phyloP scores from a whole-genome alignment of 2,329 filamentous ascomycete genomes.

The Hypomyces perniciosus region DNA sequence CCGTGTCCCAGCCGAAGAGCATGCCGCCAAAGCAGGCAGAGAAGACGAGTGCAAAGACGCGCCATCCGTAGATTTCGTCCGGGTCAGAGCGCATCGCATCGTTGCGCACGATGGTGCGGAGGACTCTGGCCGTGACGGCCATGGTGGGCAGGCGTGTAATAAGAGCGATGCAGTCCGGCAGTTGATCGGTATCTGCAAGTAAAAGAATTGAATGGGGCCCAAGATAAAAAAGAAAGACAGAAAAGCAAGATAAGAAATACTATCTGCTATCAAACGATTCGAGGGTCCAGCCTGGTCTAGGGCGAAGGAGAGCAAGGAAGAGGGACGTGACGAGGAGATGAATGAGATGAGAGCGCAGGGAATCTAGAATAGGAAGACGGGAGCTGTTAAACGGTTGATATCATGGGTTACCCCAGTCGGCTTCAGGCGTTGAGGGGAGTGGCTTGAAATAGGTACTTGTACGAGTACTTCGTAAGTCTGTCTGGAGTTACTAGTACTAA shows the following conservation, averaged over 20 bases:
- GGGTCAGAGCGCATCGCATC: slow-evolving; percentile 65
- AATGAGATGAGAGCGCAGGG: no score
- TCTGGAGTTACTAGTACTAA: neutral
- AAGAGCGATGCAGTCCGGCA: neutral
- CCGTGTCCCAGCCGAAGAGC: slow-evolving; percentile 49
- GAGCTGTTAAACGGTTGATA: no score
- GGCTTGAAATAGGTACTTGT: neutral
- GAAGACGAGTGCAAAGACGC: slow-evolving; percentile 57
- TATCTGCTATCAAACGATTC: no score
- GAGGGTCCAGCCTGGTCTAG: neutral
- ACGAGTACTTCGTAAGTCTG: neutral
- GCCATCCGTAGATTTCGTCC: slow-evolving; percentile 63
- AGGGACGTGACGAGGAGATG: neutral
- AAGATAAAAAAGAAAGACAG: no score
- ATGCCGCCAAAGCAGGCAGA: slow-evolving; percentile 63
- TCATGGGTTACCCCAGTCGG: neutral
- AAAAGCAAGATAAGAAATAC: no score
- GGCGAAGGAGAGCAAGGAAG: neutral
- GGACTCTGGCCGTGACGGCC: slow-evolving; percentile 36
- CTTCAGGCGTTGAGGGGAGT: neutral
- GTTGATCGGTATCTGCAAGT: neutral
- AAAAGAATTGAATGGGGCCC: neutral
- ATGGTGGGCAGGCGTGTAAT: no score
- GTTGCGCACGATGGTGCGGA: slow-evolving; percentile 57
- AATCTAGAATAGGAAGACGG: neutral